Evolutionary conservation across 2,329 filamentous ascomycete species (phyloP).

Genomic region (Monosporascus sp.): DNA sequence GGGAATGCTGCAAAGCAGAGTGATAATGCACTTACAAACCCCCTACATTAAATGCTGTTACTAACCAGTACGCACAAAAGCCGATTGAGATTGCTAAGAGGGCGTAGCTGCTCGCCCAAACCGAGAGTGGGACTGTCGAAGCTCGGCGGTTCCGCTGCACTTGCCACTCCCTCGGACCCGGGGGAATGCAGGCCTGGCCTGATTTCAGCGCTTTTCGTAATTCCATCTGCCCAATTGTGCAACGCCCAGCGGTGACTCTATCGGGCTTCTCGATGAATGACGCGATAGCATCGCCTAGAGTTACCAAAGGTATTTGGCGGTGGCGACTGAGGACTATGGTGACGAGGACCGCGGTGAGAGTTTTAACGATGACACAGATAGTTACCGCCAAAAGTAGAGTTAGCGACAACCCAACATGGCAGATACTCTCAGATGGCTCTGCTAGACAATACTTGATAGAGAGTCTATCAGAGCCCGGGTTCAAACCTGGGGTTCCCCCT

Average conservation of each 20-base stretch:
- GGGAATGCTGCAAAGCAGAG: not conserved
- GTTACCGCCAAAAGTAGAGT: constrained; percentile 15
- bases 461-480: not conserved
- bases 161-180: constrained; percentile 9
- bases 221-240: constrained; percentile 10
- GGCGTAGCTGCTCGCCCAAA: constrained; percentile 14
- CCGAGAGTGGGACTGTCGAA: constrained; percentile 6
- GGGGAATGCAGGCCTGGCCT: not conserved
- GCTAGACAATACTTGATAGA: constrained; percentile 15
- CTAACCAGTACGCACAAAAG: constrained; percentile 3
- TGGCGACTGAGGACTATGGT: constrained; percentile 23
- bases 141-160: constrained; percentile 1
- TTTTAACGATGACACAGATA: constrained; percentile 35
- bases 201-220: constrained; percentile 3
- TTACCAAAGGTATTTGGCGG: constrained; percentile 39
- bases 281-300: constrained; percentile 45
- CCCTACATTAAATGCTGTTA: not conserved
- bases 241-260: constrained; percentile 28
- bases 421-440: constrained; percentile 8
- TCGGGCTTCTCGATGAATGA: constrained; percentile 45
- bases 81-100: constrained; percentile 10
- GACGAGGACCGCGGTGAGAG: constrained; percentile 29
- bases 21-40: not conserved
- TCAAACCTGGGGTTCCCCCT: not conserved
- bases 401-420: constrained; percentile 15